Evolutionary conservation across 2,329 filamentous ascomycete genomes (phyloP).

Genomic region (Clonostachys rosea): DNA sequence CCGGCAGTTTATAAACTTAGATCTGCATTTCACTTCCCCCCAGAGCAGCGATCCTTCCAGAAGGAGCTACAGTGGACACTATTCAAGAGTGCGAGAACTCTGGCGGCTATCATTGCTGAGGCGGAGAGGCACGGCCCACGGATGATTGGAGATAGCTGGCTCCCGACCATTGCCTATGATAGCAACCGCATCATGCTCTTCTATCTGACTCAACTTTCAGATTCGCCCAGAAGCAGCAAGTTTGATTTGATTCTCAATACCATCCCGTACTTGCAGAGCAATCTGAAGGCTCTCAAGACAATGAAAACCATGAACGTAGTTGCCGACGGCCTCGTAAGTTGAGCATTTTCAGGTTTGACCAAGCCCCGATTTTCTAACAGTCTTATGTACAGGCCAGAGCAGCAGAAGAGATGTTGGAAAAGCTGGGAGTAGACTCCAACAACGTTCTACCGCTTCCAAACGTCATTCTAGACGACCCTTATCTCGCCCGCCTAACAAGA

Average conservation of each 20-base stretch:
- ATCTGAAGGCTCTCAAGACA: constrained; percentile 5
- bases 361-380: background rate
- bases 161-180: constrained; percentile 9
- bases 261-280: constrained; percentile 7
- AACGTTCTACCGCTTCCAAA: constrained; percentile 5
- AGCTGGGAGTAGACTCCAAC: constrained; percentile 5
- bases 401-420: constrained; percentile 7
- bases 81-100: constrained; percentile 4
- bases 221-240: constrained; percentile 1
- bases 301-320: constrained; percentile 7
- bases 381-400: constrained; percentile 1
- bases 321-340: constrained; percentile 7
- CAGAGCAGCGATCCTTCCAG: constrained; percentile 2
- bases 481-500: background rate
- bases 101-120: constrained; percentile 7
- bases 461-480: constrained; percentile 4
- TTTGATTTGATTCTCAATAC: constrained; percentile 6
- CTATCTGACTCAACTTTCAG: constrained; percentile 3
- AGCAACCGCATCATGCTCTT: constrained; percentile 8
- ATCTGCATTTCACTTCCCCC: constrained; percentile 6
- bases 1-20: constrained; percentile 7
- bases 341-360: no score
- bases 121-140: constrained; percentile 6
- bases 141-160: constrained; percentile 6
- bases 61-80: background rate